These are phyloP conservation scores for Volvox reticuliferus DNA, from an alignment of 139 green algal species.

Conservation along the genomic window DNA sequence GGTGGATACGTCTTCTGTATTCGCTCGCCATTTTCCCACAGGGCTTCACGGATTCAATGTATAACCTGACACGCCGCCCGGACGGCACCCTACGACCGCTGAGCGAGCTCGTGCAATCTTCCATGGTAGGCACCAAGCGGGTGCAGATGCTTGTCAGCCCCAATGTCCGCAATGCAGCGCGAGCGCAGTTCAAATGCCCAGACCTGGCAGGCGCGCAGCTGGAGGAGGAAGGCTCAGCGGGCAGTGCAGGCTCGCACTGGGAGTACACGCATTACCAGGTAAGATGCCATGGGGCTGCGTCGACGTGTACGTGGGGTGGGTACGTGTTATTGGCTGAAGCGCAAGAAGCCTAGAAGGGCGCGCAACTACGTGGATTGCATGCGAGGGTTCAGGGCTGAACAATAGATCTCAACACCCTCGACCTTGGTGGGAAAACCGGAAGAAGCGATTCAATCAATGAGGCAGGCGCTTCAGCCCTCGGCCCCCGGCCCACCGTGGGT, in stretches of 20 bases:
- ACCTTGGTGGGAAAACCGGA: too few species aligned
- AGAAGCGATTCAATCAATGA: too few species aligned
- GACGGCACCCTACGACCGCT: slow-evolving; percentile 53
- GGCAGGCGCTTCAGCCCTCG: too few species aligned
- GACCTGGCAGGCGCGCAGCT: slow-evolving; percentile 68
- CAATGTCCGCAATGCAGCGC: slow-evolving; percentile 50
- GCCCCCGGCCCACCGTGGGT: too few species aligned
- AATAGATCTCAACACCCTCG: too few species aligned
- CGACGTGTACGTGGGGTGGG: too few species aligned
- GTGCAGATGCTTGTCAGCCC: slow-evolving; percentile 47
- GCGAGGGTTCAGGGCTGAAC: too few species aligned
- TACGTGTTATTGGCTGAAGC: too few species aligned
- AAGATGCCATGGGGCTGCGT: not conserved
- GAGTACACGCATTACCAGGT: slow-evolving; percentile 69
- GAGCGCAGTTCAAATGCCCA: slow-evolving; percentile 72
- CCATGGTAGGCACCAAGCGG: not conserved
- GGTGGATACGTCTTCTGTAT: too few species aligned
- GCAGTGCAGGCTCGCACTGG: slow-evolving; percentile 75
- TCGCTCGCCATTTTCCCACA: not conserved
- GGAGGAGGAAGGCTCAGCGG: slow-evolving; percentile 73
- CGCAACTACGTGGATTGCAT: too few species aligned
- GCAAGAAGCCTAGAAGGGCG: too few species aligned
- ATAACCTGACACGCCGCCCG: slow-evolving; percentile 52
- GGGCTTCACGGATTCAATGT: slow-evolving; percentile 63
- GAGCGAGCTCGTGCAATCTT: slow-evolving; percentile 46